Evolutionary conservation across 306 rosid genomes (phyloP), one percentile per base, ranked within the genome.

Genomic region (Vigna mungo): DNA sequence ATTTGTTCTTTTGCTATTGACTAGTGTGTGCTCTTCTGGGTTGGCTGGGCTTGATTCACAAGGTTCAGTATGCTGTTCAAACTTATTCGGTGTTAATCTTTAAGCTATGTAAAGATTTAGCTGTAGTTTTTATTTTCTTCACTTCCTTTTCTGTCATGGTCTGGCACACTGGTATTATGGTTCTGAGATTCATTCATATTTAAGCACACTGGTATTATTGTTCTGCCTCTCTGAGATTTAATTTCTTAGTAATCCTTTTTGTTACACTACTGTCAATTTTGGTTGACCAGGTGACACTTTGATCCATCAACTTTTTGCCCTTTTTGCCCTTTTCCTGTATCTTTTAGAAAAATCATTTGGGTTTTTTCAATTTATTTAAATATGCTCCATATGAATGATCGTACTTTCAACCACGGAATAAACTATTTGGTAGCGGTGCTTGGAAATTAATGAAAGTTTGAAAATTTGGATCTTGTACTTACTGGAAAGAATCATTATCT

Each of bases 31-130:
- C 51, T 82, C 85, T 61, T 53, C 78, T 49, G 95, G 36, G 3
- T 41, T 83, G 75, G 65, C 93, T 58, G 84, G 88, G 70, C 41
- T 91, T 75, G 96, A 91, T 84, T 9, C 47, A 76, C 91, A 93
- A 93, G 98, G 98, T 93, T 87, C 55, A 17, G 7, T 62, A 39
- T 52, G 23, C 25, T 30, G 23, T 25, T 77, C 36, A 39, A 59
- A 46, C 49, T 68, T 6, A 13, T 84, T 14, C n/a, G 0, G 49
- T 48, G 68, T 34, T 20, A 71, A 32, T 56, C 32, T 63, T 34
- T n/a, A 71, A 61, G 67, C 44, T 16, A 61, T 61, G 46, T 7
- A 16, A 32, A 44, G 37, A 49, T 62, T 44, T 55, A 39, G 18
- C 54, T 32, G 25, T 60, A 43, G 63, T 73, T 75, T 68, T 73